These are phyloP conservation scores for Penicillium sp. DNA, from an alignment of 2,329 filamentous ascomycete species.

Conservation along the genomic window DNA sequence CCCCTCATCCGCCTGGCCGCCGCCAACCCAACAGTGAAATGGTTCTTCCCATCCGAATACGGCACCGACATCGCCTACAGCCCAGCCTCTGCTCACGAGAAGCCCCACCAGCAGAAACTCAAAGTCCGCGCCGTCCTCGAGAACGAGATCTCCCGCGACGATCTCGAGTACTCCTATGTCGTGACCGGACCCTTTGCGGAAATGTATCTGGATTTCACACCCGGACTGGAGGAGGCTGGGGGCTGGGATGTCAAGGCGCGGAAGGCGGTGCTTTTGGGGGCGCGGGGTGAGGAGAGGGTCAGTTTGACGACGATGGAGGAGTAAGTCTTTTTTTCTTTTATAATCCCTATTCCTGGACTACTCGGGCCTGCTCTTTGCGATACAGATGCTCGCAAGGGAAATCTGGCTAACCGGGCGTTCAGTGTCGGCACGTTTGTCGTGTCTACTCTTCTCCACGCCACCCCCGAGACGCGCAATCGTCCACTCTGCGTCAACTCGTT, in stretches of 20 bases:
- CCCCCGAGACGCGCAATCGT: conserved; percentile 56
- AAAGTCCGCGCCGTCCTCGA: conserved; percentile 65
- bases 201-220: conserved; percentile 56
- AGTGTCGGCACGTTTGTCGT: conserved; percentile 69
- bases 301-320: conserved; percentile 73
- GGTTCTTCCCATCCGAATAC: conserved; percentile 70
- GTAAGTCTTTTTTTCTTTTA: conserved; percentile 48
- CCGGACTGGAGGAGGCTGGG: conserved; percentile 49
- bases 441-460: conserved; percentile 57
- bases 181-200: conserved; percentile 72
- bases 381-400: no score
- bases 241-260: conserved; percentile 61
- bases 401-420: conserved; percentile 5
- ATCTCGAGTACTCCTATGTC: conserved; percentile 65
- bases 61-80: conserved; percentile 67
- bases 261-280: conserved; percentile 63
- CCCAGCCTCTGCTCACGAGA: conserved; percentile 60
- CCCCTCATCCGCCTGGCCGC: conserved; percentile 64
- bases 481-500: conserved; percentile 72
- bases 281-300: conserved; percentile 59
- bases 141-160: conserved; percentile 49
- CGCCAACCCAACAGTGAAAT: conserved; percentile 55
- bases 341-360: background rate
- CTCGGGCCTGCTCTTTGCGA: no score
- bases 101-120: conserved; percentile 70